Evolutionary conservation across 176 grass and related monocot genomes (phyloP).

Genomic region (Juncus effusus): DNA sequence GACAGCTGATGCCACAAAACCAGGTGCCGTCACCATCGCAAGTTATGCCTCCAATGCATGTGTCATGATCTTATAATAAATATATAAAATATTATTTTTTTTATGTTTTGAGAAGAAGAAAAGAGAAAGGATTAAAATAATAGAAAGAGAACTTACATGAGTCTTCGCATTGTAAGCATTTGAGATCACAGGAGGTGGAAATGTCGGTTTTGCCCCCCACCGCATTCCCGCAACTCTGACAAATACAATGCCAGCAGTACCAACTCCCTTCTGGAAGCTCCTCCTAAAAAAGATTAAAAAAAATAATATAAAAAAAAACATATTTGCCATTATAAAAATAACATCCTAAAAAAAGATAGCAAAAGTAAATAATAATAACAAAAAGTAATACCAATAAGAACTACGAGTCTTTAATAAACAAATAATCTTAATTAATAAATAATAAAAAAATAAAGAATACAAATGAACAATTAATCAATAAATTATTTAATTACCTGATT

Average conservation of each 20-base stretch:
- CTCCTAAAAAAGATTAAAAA: constrained; percentile 37
- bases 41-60: constrained; percentile 49
- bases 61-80: constrained; percentile 68
- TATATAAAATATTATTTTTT: constrained; percentile 23
- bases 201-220: constrained; percentile 41
- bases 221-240: constrained; percentile 58
- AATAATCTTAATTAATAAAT: no score
- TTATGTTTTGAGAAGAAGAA: constrained; percentile 19
- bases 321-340: constrained; percentile 17
- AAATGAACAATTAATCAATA: no score
- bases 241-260: constrained; percentile 85
- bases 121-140: constrained; percentile 1
- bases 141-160: constrained; percentile 51
- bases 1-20: constrained; percentile 78
- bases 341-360: neutral
- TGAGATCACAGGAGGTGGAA: constrained; percentile 39
- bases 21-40: constrained; percentile 36
- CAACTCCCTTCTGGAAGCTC: constrained; percentile 83
- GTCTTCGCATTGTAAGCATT: constrained; percentile 72
- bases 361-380: no score
- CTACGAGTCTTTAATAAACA: no score
- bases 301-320: neutral
- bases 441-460: no score
- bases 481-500: no score
- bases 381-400: no score